Evolutionary conservation across 2,329 filamentous ascomycete species (phyloP), one percentile per base, ranked within the genome.

Genomic region (Aspergillus jensenii): DNA sequence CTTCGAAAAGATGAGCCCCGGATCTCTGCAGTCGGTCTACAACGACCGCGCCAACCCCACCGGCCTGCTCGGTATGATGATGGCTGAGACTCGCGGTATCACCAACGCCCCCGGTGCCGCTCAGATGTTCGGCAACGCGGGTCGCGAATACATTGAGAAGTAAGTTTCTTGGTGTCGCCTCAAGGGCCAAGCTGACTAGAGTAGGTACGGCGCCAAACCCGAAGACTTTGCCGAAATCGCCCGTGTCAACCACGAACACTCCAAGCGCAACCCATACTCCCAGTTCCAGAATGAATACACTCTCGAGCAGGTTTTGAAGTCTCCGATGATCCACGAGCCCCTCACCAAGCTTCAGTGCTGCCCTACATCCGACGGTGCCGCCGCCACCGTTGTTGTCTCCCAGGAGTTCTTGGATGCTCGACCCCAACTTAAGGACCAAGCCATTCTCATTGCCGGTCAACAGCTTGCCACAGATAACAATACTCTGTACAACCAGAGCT

Each of bases 271-370:
- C 81, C 93, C 93, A 9, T 99, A 99, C 82, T 93, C 91, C n/a
- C 93, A 98, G 77, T 98, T 99, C 82, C 89, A 89, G 70, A 86
- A 96, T 70, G 90, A 93, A 72, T 98, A 98, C 80, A 90, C 90
- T 0, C 85, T 88, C 41, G 90, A 96, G 33, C 88, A 98, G 76
- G 82, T 98, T 72, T 76, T 91, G 71, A 81, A 88, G 39, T 79
- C 90, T 0, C 81, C 90, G 59, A 90, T 87, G 83, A 90, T 98
- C 75, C 87, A 91, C 78, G 86, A 86, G 63, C 93, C 93, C 15
- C 83, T 98, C 56, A 98, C 95, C 58, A 98, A 97, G 78, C 87
- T 98, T n/a, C 95, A 98, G 79, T 98, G 93, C 84, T 97, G 93
- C 78, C 93, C 95, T 1, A 98, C 93, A 1, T 96, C 91, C 0